phyloP scores from a whole-genome alignment of 2,329 filamentous ascomycete genomes.

The Ophiostoma tasmaniense region DNA sequence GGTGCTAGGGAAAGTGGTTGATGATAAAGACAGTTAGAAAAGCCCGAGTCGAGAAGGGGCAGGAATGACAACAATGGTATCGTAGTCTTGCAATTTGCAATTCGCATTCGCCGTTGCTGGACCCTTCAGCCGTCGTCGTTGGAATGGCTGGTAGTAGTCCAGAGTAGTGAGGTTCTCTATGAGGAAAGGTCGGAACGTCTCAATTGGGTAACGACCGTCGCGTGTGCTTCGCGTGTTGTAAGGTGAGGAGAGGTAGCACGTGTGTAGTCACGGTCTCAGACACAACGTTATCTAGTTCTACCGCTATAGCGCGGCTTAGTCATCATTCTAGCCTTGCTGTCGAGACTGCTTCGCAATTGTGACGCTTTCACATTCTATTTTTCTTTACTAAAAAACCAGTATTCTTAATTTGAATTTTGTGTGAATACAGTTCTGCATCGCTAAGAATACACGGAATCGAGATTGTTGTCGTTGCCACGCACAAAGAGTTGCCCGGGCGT shows the following conservation, averaged over 20 bases:
- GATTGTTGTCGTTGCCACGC: background rate
- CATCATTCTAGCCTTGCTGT: background rate
- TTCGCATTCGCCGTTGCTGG: background rate
- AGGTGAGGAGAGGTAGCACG: background rate
- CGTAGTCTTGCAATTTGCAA: background rate
- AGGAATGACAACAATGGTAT: background rate
- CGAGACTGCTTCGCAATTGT: no score
- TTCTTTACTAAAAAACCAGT: no score
- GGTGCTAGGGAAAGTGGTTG: background rate
- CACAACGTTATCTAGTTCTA: background rate
- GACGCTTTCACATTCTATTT: no score
- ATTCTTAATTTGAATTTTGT: no score
- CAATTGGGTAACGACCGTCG: slow-evolving; percentile 8
- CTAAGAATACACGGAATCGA: no score
- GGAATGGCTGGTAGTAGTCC: background rate
- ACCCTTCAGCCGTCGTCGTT: background rate
- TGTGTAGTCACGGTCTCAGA: background rate
- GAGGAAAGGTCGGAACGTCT: background rate
- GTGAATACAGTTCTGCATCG: no score
- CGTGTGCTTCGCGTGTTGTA: slow-evolving; percentile 14
- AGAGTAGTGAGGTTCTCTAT: background rate
- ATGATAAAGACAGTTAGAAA: background rate
- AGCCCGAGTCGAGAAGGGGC: background rate
- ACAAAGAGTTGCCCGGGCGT: background rate
- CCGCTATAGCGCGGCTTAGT: background rate